Evolutionary conservation across 305 asterid species (phyloP), one percentile per base, ranked within the genome.

Genomic region (Solanum aculeatissimum): DNA sequence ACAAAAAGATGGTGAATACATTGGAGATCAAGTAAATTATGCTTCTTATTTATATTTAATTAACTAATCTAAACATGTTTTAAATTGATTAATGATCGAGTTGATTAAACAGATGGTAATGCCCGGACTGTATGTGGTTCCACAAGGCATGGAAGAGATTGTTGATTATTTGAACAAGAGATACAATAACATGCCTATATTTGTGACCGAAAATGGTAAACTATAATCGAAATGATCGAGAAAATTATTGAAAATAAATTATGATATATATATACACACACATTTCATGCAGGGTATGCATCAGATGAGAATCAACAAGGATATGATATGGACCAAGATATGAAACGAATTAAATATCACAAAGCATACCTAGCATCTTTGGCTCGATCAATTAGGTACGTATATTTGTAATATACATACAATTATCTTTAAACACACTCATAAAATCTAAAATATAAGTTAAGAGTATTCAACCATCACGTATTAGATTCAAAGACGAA

Each of bases 171-270:
- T 86, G 5, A 93, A 91, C 89, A 88, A 89, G 77, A 88, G 98
- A 90, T 96, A 95, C 86, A 82, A 88, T 71, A 92, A 95, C 89
- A 92, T 90, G 92, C 93, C 98, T 8, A 93, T 96, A 92, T 80
- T 88, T 68, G 83, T 95, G 45, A 91, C 95, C 38, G 98, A 95
- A 91, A 94, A 91, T 82, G 98, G 98, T 95, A 86, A n/a, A n/a
- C n/a, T n/a, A n/a, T n/a, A n/a, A n/a, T n/a, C n/a, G n/a, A n/a
- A n/a, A n/a, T n/a, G n/a, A n/a, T n/a, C n/a, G n/a, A n/a, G n/a
- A n/a, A n/a, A n/a, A n/a, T n/a, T n/a, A n/a, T n/a, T 62, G 19
- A 25, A 25, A 6, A 40, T 62, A 65, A 14, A 35, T 29, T 9
- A 29, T 15, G 16, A 63, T 7, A 13, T 53, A 14, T 35, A 78